Evolutionary conservation across 2,329 filamentous ascomycete species (phyloP).

Genomic region (Golovinomyces cichoracearum): DNA sequence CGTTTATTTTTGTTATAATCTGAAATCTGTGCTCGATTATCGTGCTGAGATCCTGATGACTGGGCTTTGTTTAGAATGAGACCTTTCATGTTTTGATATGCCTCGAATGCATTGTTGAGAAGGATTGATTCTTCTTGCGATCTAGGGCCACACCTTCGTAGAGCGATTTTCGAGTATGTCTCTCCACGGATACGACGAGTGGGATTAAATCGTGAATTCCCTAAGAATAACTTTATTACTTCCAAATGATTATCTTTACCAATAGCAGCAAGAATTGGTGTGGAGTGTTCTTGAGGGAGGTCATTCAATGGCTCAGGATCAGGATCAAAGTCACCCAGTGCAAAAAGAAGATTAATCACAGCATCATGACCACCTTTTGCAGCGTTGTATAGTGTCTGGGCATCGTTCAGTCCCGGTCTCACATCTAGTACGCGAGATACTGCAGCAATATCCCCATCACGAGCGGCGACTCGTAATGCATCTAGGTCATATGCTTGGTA

Average conservation of each 20-base stretch:
- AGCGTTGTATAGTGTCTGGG: conserved; percentile 70
- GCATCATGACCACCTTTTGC: conserved; percentile 70
- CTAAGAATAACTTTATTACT: conserved; percentile 55
- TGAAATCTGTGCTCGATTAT: conserved; percentile 15
- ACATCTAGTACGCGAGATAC: conserved; percentile 35
- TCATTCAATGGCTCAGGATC: conserved; percentile 40
- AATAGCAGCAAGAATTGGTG: conserved; percentile 82
- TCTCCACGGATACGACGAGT: conserved; percentile 48
- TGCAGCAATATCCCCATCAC: conserved; percentile 33
- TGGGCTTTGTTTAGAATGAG: conserved; percentile 21
- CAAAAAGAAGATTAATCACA: conserved; percentile 19
- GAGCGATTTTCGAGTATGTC: conserved; percentile 69
- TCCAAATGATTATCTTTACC: conserved; percentile 71
- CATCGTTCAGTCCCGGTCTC: conserved; percentile 34
- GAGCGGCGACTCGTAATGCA: conserved; percentile 21
- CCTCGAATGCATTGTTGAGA: conserved; percentile 49
- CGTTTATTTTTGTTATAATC: conserved; percentile 7
- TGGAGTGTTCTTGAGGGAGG: conserved; percentile 44
- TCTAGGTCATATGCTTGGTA: conserved; percentile 22
- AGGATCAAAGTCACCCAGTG: conserved; percentile 27
- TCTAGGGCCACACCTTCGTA: conserved; percentile 55
- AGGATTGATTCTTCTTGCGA: conserved; percentile 75
- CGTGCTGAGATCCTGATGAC: conserved; percentile 22
- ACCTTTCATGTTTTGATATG: conserved; percentile 28
- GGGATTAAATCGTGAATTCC: conserved; percentile 57